Evolutionary conservation across 305 asterid genomes (phyloP), one percentile per base, ranked within the genome.

Genomic region (Fraxinus dipetala): DNA sequence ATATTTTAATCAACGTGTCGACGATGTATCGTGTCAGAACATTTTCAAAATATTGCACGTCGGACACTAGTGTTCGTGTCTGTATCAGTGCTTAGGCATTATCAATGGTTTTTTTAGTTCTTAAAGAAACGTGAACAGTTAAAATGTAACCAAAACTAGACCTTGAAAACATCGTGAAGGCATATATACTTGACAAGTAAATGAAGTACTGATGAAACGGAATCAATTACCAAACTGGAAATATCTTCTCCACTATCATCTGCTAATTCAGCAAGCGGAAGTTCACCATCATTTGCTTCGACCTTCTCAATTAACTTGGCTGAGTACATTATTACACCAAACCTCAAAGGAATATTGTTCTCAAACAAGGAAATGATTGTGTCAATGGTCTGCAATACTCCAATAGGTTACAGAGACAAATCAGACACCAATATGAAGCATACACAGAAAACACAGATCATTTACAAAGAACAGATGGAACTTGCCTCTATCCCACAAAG

Each of bases 321-420:
- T 0, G 99, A 94, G 90, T 93, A 96, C 88, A 96, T 88, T 87
- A 96, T 87, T 82, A 96, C 97, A 78, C 99, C 99, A 89, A 96
- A 94, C 91, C 98, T 93, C 89, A 93, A 86, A 14, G 99, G 99
- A 79, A 91, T 89, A 84, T 89, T 91, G 85, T 94, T 94, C 95
- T 96, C 99, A 88, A 88, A 88, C 89, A 92, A 82, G 85, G 97
- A 91, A 84, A 94, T 87, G 85, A 96, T 87, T 84, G 80, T 83
- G 86, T 93, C 98, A 80, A 96, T 81, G 38, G 92, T 83, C 99
- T 96, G 96, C 91, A 90, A 80, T 40, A 79, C 78, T 81, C 77
- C 35, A 54, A 83, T 76, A 35, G 79, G 82, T 84, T 43, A 75
- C 34, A 81, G 72, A 75, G 80, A 84, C 78, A 83, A 78, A 31